phyloP scores from a whole-genome alignment of 2,329 filamentous ascomycete species.

The Penicillium psychrosexuale region DNA sequence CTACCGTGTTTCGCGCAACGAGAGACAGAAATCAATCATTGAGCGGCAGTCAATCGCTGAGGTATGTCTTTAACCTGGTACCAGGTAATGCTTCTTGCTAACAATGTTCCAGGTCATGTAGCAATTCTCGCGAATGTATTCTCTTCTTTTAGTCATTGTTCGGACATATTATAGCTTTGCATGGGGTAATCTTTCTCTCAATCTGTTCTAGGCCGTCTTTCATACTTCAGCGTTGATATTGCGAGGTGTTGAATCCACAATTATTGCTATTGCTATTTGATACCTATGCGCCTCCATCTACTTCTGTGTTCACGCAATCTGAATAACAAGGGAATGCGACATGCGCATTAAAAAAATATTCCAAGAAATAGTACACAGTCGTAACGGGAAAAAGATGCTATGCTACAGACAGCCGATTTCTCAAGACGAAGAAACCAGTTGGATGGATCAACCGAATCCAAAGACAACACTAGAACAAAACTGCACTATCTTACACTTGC shows the following conservation, averaged over 20 bases:
- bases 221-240: constrained; percentile 1
- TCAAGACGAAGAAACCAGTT: constrained; percentile 10
- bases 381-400: constrained; percentile 22
- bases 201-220: background rate
- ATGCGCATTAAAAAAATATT: constrained; percentile 13
- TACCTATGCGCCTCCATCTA: background rate
- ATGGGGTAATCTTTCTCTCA: background rate
- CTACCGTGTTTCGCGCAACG: constrained; percentile 78
- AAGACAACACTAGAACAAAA: constrained; percentile 8
- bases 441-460: constrained; percentile 8
- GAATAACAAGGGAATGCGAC: background rate
- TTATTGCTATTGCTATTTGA: background rate
- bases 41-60: constrained; percentile 58
- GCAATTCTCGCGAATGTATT: background rate
- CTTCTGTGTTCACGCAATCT: background rate
- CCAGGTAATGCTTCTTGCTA: constrained; percentile 1
- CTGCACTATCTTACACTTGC: constrained; percentile 26
- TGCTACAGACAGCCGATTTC: constrained; percentile 22
- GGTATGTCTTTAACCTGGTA: constrained; percentile 30
- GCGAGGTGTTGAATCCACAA: background rate
- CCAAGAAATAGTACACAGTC: constrained; percentile 27
- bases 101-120: constrained; percentile 20
- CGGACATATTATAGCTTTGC: background rate
- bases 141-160: background rate
- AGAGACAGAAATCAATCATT: constrained; percentile 84